Evolutionary conservation across 768 basidiomycete genomes (phyloP).

Genomic region (Rhizopogon vesiculosus): DNA sequence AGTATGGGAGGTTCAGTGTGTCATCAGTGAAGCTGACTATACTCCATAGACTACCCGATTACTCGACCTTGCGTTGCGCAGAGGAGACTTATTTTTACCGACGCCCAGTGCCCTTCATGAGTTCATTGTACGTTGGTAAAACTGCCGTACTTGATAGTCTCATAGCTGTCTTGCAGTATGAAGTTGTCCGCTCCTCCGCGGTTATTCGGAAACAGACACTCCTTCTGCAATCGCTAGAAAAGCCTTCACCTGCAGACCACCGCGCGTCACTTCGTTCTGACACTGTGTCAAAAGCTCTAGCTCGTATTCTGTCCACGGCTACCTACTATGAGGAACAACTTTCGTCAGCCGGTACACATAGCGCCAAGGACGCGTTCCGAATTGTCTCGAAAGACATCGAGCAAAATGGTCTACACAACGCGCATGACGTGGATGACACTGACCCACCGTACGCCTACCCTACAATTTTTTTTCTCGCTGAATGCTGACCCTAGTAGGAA

Average conservation of each 20-base stretch:
- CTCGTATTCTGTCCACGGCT: constrained; percentile 36
- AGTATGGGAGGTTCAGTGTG: constrained; percentile 29
- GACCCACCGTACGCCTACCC: constrained; percentile 43
- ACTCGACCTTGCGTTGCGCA: constrained; percentile 48
- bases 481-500: constrained; percentile 29
- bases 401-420: constrained; percentile 48
- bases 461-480: constrained; percentile 2
- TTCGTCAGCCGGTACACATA: constrained; percentile 33
- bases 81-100: constrained; percentile 50
- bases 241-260: constrained; percentile 22
- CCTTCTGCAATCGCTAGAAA: constrained; percentile 37
- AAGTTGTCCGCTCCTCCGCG: constrained; percentile 53
- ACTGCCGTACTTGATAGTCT: not conserved
- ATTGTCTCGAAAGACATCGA: constrained; percentile 59
- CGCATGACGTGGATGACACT: constrained; percentile 22
- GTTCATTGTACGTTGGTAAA: constrained; percentile 46
- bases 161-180: constrained; percentile 42
- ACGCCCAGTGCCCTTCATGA: constrained; percentile 52
- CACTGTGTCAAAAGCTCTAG: constrained; percentile 34
- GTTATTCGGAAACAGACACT: constrained; percentile 42
- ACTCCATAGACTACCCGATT: constrained; percentile 42
- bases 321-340: constrained; percentile 57
- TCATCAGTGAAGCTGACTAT: not conserved
- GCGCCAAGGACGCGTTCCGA: constrained; percentile 54
- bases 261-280: constrained; percentile 24